Base-by-base conservation (phyloP, 805 yeast genomes). In the Kodamaea kaohsiungensis region DNA sequence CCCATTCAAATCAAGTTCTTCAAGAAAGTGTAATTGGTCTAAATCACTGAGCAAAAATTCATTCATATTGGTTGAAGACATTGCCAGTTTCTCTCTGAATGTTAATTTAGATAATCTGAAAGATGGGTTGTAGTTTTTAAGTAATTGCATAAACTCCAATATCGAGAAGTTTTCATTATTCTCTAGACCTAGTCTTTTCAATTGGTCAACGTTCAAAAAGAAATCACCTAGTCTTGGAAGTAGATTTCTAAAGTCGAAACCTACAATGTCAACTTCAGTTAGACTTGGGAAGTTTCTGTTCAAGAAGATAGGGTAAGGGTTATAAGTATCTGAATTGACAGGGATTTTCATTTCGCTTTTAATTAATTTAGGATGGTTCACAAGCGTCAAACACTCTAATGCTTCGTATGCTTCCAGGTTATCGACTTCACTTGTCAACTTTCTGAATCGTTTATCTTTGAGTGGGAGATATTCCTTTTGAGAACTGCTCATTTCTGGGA, bases 151-250 rank as follows among this genome's bases (percentile, higher is more conserved):
- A 40, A 74, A 66, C 27, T 60, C 59, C 12, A 63, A 56, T 17
- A 75, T 51, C 5, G 69, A 52, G 19, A 75, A 61, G 25, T 63
- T 63, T 7, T 54, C 55, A 56, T 74, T 74, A 56, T 74, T 71
- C 51, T 76, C 79, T 22, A 75, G 53, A 25, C 65, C 62, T 1
- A 75, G 18, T 6, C 51, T 56, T 43, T 52, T 60, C n/a, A 72
- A 53, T 10, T 57, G 45, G 0, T 57, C 55, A 7, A 62, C 49
- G 1, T 39, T 58, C 1, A 60, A 39, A n/a, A 73, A 54, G 46
- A 72, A 67, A 2, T 56, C 56, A 2, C 76, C 75, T 18, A 73
- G 63, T 2, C 46, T 46, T 9, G 69, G 68, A 7, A 69, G 63
- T 9, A 55, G 53, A 42, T 66, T 63, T 1, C 50, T 47, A 49